These are phyloP conservation scores for Domatiomyces globalis DNA, from an alignment of 2,329 filamentous ascomycete genomes.

Conservation along the genomic window DNA sequence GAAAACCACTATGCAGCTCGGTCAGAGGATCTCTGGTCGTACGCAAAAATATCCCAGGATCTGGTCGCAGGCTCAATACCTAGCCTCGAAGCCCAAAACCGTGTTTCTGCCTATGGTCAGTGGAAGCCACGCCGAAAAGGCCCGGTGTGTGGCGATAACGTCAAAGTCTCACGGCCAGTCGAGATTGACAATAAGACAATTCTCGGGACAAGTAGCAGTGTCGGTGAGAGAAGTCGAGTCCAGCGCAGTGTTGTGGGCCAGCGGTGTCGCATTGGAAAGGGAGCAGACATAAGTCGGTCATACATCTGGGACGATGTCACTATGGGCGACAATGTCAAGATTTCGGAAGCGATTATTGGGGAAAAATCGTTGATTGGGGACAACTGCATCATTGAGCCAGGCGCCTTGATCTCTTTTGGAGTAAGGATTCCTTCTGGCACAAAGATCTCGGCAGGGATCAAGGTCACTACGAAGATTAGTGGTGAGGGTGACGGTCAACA, in stretches of 20 bases:
- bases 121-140: slow-evolving; percentile 40
- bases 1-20: slow-evolving; percentile 73
- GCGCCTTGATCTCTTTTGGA: slow-evolving; percentile 65
- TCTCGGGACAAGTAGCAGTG: slow-evolving; percentile 59
- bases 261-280: slow-evolving; percentile 71
- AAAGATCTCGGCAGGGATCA: slow-evolving; percentile 11
- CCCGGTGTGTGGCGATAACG: slow-evolving; percentile 31
- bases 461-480: slow-evolving; percentile 25
- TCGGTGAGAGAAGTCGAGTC: slow-evolving; percentile 59
- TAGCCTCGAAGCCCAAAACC: slow-evolving; percentile 26
- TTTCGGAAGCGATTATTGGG: slow-evolving; percentile 64
- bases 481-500: slow-evolving; percentile 38
- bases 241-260: slow-evolving; percentile 68
- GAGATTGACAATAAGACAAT: slow-evolving; percentile 55
- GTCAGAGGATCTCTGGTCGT: slow-evolving; percentile 73
- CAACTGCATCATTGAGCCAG: slow-evolving; percentile 52
- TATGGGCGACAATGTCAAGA: slow-evolving; percentile 58
- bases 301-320: slow-evolving; percentile 78
- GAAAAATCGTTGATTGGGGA: slow-evolving; percentile 58
- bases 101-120: slow-evolving; percentile 69
- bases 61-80: slow-evolving; percentile 13
- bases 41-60: slow-evolving; percentile 76
- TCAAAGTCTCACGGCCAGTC: slow-evolving; percentile 59
- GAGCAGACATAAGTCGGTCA: slow-evolving; percentile 63
- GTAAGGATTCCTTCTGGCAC: slow-evolving; percentile 39